Evolutionary conservation across 352 stramenopile species (phyloP), one percentile per base, ranked within the genome.

Genomic region (Phytopythium litorale): DNA sequence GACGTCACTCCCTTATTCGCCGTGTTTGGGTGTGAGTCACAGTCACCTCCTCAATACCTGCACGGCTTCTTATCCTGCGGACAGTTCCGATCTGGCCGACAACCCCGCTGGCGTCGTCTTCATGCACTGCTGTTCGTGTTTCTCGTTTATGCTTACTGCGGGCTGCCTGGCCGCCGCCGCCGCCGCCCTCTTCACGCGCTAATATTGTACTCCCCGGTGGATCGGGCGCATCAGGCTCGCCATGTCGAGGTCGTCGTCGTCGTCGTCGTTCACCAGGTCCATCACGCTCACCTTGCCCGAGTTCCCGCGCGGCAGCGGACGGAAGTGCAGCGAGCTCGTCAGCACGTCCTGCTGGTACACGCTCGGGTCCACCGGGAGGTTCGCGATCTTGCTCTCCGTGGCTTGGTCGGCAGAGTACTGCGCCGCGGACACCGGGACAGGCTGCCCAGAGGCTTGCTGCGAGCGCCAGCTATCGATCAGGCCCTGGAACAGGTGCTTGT

Each of bases 401-500:
- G 53, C 63, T 11, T 71, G 56, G n/a, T 60, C 54, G 15, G 21
- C 38, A 21, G 38, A 62, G 42, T 15, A 37, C 53, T 5, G 56
- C 63, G 33, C 70, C 60, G 18, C 60, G 55, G 7, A 64, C 63
- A 49, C 65, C 63, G 3, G 76, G 58, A 54, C 70, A 62, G 30
- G 5, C 25, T 53, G 56, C 19, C 48, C 54, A 9, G 18, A 61
- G 7, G 62, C 30, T 57, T 73, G 70, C 55, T 75, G 63, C 21
- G 66, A 58, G 28, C 68, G 72, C 72, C 65, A 76, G 60, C 72
- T 79, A 30, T 90, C 78, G 48, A 90, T 86, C 9, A 92, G 64
- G 1, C 72, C 79, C 43, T 88, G 78, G 52, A 90, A 89, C 28
- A 92, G 65, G 67, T 89, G 73, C 63, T 84, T 84, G 59, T 89